Evolutionary conservation across 306 rosid species (phyloP).

Genomic region (Alnus glutinosa): DNA sequence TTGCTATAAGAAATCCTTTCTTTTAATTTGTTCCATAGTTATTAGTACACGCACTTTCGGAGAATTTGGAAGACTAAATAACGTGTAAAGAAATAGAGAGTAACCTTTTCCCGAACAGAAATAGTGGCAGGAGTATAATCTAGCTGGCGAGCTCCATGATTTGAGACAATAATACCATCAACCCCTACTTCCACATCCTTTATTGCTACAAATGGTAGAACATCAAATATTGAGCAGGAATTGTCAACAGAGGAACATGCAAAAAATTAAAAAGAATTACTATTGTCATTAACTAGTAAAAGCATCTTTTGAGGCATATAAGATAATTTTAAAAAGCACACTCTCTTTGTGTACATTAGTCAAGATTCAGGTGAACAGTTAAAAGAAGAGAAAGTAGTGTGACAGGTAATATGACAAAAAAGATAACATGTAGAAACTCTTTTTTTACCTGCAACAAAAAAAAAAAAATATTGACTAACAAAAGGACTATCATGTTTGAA

Average conservation of each 20-base stretch:
- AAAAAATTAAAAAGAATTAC: background rate
- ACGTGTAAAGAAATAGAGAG: background rate
- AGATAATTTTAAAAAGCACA: no score
- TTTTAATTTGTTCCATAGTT: no score
- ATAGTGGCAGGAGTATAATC: constrained; percentile 35
- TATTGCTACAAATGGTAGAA: constrained; percentile 20
- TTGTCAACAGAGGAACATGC: background rate
- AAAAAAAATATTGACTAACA: background rate
- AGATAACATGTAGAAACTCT: background rate
- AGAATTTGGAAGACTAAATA: no score
- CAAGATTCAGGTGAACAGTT: background rate
- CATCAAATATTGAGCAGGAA: background rate
- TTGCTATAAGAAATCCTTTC: no score
- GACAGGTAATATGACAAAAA: background rate
- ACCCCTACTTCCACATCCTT: constrained; percentile 29
- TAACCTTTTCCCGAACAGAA: constrained; percentile 35
- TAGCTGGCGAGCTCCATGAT: constrained; percentile 39
- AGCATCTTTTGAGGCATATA: no score
- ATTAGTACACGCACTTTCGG: no score
- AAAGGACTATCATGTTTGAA: background rate
- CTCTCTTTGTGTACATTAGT: no score
- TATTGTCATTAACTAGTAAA: no score
- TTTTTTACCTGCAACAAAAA: background rate
- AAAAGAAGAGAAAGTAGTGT: background rate
- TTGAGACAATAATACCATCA: constrained; percentile 33